Base-by-base conservation (phyloP, 169 alveolate species). In the Eimeria tenella region DNA sequence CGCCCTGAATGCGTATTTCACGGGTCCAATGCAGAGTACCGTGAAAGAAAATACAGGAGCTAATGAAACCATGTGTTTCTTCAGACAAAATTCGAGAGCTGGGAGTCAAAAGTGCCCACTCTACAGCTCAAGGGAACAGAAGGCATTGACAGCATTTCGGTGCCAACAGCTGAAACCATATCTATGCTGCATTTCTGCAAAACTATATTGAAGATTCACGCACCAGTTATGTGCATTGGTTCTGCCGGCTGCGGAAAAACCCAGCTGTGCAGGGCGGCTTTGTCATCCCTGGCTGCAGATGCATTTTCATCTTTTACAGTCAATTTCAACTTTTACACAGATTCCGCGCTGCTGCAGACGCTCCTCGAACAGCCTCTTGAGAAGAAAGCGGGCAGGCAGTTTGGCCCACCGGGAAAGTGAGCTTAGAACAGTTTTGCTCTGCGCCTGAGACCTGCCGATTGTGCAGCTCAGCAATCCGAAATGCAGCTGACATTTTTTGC, bases 171-270 rank as follows among this genome's bases (percentile, higher is more conserved):
- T 63, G 99, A 98, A 96, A 98, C 99, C 55, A 96, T 97, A 53
- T 98, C 99, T n/a, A 97, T 98, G 94, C 95, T 97, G 15, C 98
- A 97, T 94, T 94, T 98, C 93, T 97, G 97, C 98, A 97, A 96
- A 94, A 96, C 97, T 56, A 96, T 97, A 95, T 95, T 98, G 50
- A 94, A 94, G 55, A 97, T 98, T 13, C 97, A 98, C 53, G 97
- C 97, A 75, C 98, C 98, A 9, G 97, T 98, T 74, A 96, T 98
- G 95, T 96, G 98, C 94, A 97, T 98, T 82, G 99, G 99, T 79
- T 96, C 97, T 94, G 98, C 99, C 23, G 99, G 99, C n/a, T 97
- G 99, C 96, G 99, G 99, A 92, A 98, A 98, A 94, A 98, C 99
- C 74, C 98, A 98, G 95, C 93, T 97, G 56, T 98, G 98, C 58